phyloP scores from a whole-genome alignment of 2,329 filamentous ascomycete species.

The Ceratocystis smalleyi region DNA sequence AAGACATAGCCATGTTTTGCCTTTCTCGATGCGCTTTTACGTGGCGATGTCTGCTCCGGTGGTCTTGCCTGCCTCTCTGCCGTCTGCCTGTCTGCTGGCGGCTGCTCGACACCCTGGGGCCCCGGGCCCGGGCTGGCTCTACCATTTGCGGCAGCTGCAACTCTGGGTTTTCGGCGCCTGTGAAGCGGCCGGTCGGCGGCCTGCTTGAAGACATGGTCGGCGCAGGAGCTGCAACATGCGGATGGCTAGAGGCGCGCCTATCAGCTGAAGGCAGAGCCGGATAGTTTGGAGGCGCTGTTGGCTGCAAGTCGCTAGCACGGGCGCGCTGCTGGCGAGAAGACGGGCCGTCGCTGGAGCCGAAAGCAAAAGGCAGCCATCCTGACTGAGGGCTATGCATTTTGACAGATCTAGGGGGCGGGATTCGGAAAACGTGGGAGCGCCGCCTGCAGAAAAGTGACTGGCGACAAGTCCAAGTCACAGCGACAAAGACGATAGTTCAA shows the following conservation, averaged over 20 bases:
- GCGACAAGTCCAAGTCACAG: constrained; percentile 10
- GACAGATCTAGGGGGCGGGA: background rate
- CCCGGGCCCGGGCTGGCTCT: background rate
- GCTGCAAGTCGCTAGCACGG: constrained; percentile 2
- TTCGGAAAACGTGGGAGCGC: constrained; percentile 10
- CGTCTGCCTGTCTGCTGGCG: background rate
- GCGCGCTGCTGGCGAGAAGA: background rate
- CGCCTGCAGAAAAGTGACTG: constrained; percentile 10
- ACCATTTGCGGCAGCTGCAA: constrained; percentile 28
- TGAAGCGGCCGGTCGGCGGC: constrained; percentile 20
- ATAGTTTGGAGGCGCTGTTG: background rate
- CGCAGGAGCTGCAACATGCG: background rate
- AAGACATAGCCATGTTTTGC: background rate
- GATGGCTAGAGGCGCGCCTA: background rate
- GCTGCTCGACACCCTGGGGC: background rate
- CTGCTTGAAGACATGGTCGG: constrained; percentile 7
- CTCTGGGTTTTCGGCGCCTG: constrained; percentile 34
- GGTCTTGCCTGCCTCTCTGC: background rate
- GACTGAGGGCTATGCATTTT: constrained; percentile 1
- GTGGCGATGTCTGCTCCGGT: background rate
- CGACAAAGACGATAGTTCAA: background rate
- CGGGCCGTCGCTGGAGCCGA: background rate
- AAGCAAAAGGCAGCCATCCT: constrained; percentile 4
- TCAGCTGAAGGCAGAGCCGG: background rate
- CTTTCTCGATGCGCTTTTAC: background rate